Evolutionary conservation across 257 asterid species (phyloP).

Genomic region (Thymus mandschuricus): DNA sequence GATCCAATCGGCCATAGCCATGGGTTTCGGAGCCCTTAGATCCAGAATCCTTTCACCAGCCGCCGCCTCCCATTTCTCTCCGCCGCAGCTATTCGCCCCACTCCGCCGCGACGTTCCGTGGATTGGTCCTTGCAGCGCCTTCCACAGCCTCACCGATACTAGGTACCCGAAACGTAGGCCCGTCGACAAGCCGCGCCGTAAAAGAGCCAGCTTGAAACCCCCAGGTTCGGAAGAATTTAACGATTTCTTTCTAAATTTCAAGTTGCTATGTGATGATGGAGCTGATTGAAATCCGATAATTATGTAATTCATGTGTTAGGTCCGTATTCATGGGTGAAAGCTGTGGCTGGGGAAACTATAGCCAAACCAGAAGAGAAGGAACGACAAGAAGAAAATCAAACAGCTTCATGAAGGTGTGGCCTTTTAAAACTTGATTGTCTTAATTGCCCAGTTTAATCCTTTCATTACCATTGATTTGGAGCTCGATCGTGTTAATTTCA

Average conservation of each 20-base stretch:
- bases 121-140: conserved; percentile 54
- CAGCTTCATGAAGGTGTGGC: conserved; percentile 68
- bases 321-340: conserved; percentile 49
- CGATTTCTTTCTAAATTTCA: not conserved
- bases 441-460: not conserved
- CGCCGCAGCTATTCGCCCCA: conserved; percentile 39
- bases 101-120: conserved; percentile 47
- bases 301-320: conserved; percentile 31
- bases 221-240: conserved; percentile 48
- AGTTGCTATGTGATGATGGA: not conserved
- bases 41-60: conserved; percentile 47
- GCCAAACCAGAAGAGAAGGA: conserved; percentile 83
- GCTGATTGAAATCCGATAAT: conserved; percentile 9
- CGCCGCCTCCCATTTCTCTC: conserved; percentile 36
- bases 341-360: conserved; percentile 67
- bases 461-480: not conserved
- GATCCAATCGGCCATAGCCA: conserved; percentile 28
- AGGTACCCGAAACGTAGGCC: conserved; percentile 77
- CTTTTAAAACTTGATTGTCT: not conserved
- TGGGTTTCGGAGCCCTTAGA: conserved; percentile 70
- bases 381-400: conserved; percentile 77
- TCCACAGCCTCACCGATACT: conserved; percentile 74
- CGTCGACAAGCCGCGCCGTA: conserved; percentile 58
- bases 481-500: conserved; percentile 17
- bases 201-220: conserved; percentile 66